These are phyloP conservation scores for Fusarium sp. DNA, from an alignment of 2,329 filamentous ascomycete species.

Conservation along the genomic window DNA sequence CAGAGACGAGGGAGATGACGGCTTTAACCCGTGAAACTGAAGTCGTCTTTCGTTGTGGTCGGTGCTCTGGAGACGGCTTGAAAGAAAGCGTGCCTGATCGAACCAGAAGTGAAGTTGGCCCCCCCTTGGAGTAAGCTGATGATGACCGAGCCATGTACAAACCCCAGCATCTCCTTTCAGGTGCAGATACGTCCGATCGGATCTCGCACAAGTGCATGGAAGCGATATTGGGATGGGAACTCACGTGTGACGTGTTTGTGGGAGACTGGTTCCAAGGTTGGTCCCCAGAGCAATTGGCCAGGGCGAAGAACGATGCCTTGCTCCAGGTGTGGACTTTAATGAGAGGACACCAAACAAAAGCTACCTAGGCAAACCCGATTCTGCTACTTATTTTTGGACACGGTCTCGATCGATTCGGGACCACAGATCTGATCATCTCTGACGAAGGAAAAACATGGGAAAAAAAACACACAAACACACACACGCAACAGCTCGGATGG, in stretches of 20 bases:
- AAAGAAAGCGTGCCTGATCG: background rate
- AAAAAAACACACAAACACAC: background rate
- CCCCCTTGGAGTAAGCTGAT: background rate
- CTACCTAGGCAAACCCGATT: background rate
- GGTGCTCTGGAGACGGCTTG: background rate
- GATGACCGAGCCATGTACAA: background rate
- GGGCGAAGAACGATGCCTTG: constrained; percentile 2
- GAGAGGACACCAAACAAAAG: background rate
- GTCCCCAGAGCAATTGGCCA: constrained; percentile 19
- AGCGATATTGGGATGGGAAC: constrained; percentile 3
- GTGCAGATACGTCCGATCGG: background rate
- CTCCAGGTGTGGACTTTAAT: background rate
- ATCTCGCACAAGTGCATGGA: constrained; percentile 6
- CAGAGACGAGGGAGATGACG: background rate
- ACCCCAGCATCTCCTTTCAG: constrained; percentile 1
- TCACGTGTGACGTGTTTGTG: constrained; percentile 32
- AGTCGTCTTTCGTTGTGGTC: background rate
- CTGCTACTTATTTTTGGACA: constrained; percentile 27
- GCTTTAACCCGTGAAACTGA: too few relatives aligned
- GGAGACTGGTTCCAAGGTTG: constrained; percentile 6
- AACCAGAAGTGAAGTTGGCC: background rate
- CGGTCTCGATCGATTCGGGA: constrained; percentile 27
- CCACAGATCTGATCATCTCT: constrained; percentile 27
- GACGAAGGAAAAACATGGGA: constrained; percentile 1
- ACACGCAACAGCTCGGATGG: background rate